Evolutionary conservation across 495 filamentous ascomycete species (phyloP).

Genomic region (Usnea hakonensis): DNA sequence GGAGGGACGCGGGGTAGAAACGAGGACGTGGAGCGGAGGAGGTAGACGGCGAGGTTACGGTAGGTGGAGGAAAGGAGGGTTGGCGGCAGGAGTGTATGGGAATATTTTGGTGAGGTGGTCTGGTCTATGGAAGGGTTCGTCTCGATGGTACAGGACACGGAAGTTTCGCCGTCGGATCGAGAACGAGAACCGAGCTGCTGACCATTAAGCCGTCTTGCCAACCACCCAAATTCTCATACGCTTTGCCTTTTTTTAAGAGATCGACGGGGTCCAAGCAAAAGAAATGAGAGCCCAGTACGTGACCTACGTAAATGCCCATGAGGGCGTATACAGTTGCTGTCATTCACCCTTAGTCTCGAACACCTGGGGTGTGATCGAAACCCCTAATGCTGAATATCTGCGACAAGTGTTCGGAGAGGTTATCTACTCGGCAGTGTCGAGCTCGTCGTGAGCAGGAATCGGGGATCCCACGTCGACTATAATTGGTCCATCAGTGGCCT

Average conservation of each 20-base stretch:
- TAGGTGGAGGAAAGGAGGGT: conserved; percentile 8
- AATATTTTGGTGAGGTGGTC: conserved; percentile 12
- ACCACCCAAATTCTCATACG: conserved; percentile 3
- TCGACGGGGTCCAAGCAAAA: background rate
- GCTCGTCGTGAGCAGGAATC: conserved; percentile 83
- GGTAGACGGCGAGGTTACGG: conserved; percentile 12
- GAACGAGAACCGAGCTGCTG: conserved; percentile 13
- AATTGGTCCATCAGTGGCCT: conserved; percentile 17
- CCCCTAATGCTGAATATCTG: background rate
- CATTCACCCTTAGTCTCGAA: background rate
- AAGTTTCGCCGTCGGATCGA: conserved; percentile 16
- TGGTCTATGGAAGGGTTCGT: conserved; percentile 16
- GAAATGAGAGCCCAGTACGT: conserved; percentile 11
- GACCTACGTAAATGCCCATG: conserved; percentile 1
- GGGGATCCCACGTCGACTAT: conserved; percentile 61
- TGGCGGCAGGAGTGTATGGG: conserved; percentile 3
- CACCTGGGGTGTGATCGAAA: background rate
- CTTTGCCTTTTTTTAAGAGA: conserved; percentile 8
- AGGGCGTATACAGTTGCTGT: background rate
- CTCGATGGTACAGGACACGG: conserved; percentile 18
- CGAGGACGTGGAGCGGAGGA: conserved; percentile 6
- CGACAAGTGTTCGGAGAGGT: background rate
- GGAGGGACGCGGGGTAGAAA: background rate
- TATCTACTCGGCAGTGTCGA: conserved; percentile 87
- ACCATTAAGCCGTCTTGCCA: conserved; percentile 10